phyloP scores from a whole-genome alignment of 345 rosid species.

The Aegle marmelos region DNA sequence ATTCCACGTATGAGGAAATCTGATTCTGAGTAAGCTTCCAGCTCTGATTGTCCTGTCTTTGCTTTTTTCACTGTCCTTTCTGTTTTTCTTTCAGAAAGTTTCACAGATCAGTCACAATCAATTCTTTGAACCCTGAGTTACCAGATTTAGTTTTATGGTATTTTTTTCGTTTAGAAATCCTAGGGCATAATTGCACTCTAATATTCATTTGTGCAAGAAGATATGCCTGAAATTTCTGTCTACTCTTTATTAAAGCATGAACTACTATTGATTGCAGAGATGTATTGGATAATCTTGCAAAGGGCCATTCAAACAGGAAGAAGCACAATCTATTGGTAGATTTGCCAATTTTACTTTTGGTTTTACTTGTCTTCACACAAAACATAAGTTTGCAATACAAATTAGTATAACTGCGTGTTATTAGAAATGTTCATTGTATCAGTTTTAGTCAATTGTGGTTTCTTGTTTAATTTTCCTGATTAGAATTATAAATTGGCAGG shows the following conservation, averaged over 20 bases:
- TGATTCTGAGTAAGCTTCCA: slow-evolving; percentile 58
- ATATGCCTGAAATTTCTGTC: not conserved
- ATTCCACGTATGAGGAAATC: slow-evolving; percentile 84
- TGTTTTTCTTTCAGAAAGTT: not conserved
- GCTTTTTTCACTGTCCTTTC: not conserved
- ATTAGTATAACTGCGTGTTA: not conserved
- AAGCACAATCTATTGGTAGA: slow-evolving; percentile 69
- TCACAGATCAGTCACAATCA: not conserved
- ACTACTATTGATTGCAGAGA: slow-evolving; percentile 46
- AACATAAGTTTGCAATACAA: slow-evolving; percentile 7
- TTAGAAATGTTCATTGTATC: not conserved
- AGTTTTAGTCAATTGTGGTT: not conserved
- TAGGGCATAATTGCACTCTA: not conserved
- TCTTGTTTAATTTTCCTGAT: slow-evolving; percentile 15
- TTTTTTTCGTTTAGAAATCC: not conserved
- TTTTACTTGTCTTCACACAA: not conserved
- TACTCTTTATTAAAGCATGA: not conserved
- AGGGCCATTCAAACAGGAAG: slow-evolving; percentile 39
- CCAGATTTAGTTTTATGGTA: not conserved
- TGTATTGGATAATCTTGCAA: slow-evolving; percentile 26
- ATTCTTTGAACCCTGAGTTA: not conserved
- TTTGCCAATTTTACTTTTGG: slow-evolving; percentile 9
- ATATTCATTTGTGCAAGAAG: not conserved
- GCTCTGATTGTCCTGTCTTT: not conserved
- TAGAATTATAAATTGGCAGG: slow-evolving; percentile 46